Evolutionary conservation across 805 yeast genomes (phyloP).

Genomic region (Candida vartiovaarae): DNA sequence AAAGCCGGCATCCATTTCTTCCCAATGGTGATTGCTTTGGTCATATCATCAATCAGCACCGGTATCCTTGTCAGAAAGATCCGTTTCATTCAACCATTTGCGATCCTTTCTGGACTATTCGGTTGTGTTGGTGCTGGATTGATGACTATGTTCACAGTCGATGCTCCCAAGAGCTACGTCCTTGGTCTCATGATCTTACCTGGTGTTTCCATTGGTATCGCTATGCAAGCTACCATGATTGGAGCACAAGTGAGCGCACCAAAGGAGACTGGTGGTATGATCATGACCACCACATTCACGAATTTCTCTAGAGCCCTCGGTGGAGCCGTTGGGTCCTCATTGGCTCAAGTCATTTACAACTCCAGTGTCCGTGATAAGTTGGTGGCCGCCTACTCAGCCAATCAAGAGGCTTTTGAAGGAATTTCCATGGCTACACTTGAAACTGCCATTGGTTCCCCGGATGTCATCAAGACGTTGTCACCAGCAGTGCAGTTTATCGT

Average conservation of each 20-base stretch:
- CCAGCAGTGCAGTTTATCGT: slow-evolving; percentile 10
- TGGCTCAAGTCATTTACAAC: slow-evolving; percentile 33
- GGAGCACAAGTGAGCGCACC: slow-evolving; percentile 37
- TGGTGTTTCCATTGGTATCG: slow-evolving; percentile 31
- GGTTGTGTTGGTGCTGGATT: slow-evolving; percentile 31
- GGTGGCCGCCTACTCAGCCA: neutral
- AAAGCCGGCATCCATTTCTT: slow-evolving; percentile 18
- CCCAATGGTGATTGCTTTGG: slow-evolving; percentile 14
- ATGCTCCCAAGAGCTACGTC: slow-evolving; percentile 22
- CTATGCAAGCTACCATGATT: slow-evolving; percentile 27
- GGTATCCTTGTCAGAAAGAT: slow-evolving; percentile 28
- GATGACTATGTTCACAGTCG: slow-evolving; percentile 24
- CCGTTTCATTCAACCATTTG: slow-evolving; percentile 30
- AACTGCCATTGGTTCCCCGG: slow-evolving; percentile 5
- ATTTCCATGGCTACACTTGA: neutral
- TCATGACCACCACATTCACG: slow-evolving; percentile 36
- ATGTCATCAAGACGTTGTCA: neutral
- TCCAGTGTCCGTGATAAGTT: slow-evolving; percentile 20
- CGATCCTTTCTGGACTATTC: slow-evolving; percentile 23
- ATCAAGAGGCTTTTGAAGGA: slow-evolving; percentile 4
- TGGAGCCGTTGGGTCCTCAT: slow-evolving; percentile 32
- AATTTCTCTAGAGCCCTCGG: slow-evolving; percentile 37
- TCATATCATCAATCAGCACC: slow-evolving; percentile 7
- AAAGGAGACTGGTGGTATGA: slow-evolving; percentile 38
- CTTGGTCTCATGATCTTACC: slow-evolving; percentile 33